Base-by-base conservation (phyloP, 1,284 basidiomycete genomes). In the Leccinum griseonigrum region DNA sequence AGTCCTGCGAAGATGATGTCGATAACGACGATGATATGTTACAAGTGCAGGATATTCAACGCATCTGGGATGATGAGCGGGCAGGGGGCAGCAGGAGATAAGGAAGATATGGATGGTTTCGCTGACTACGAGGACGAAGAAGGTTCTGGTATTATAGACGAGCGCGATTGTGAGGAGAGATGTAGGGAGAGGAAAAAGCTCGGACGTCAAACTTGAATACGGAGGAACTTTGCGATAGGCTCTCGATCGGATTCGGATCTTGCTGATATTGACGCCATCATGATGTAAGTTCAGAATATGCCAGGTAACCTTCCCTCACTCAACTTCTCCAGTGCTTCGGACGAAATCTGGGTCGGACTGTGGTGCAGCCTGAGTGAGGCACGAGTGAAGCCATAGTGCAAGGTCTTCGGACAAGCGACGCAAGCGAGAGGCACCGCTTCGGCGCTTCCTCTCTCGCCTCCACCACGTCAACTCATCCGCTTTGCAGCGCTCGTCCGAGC, bases 51-150 rank as follows among this genome's bases (percentile, higher is more conserved):
- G 91, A 93, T 69, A 87, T 95, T 53, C 85, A 88, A 38, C 85
- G 85, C 66, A 93, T 95, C 66, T 95, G 92, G 86, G 92, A 94
- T 65, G 93, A 95, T 66, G 90, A 91, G 43, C 82, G 85, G 50
- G 76, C 64, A 52, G 83, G 76, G n/a, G 78, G 81, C 13, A 82
- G 83, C 32, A 86, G 87, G 60, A 56, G 87, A 85, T 61, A 82
- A 92, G 74, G 87, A 88, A 73, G 90, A 92, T 69, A 83, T 92
- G 79, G 88, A 90, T 65, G 88, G 91, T 72, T 97, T 98, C 73
- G 97, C 98, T 69, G 91, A 95, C 71, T 93, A 97, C 69, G 94
- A 96, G 67, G 91, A 92, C 51, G 91, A 92, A 62, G 91, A 89
- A 62, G 89, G 85, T 26, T 81, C 83, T 52, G 84, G 80, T 34